Evolutionary conservation across 345 rosid genomes (phyloP), one percentile per base, ranked within the genome.

Genomic region (Acer negundo): DNA sequence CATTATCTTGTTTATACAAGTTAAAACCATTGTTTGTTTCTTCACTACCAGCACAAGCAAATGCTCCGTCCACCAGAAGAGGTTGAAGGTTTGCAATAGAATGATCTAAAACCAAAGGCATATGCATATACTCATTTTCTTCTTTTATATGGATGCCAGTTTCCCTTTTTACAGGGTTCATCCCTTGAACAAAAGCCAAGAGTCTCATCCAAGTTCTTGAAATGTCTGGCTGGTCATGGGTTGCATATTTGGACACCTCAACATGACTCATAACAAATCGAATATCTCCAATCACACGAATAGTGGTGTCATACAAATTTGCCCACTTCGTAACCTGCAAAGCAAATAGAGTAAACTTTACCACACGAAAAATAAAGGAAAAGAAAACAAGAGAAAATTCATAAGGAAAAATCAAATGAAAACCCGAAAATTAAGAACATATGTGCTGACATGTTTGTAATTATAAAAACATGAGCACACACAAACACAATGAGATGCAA

Each of bases 91-190:
- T 85, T 69, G 98, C 90, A 74, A 89, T 67, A 61, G 89, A 81
- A 80, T 84, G 87, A 75, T 89, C 87, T 84, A 95, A 85, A 80
- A 84, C 70, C 80, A 95, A 91, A 84, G 87, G 90, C 6, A 75
- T 74, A 80, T 87, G 87, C 74, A 82, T 81, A 75, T 83, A 78
- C 23, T 91, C 98, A 80, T 82, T 84, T 77, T 93, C 98, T 71
- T 91, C 98, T 22, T 92, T 98, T 51, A 88, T 65, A 81, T 77
- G 92, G 76, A 84, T 81, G 73, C 95, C 97, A 62, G 89, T 89
- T 87, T 95, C 99, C 88, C 98, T 92, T 88, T 90, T 95, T 62
- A 87, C 75, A 72, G 95, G 93, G 82, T 86, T 82, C 89, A 93
- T 88, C 74, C 98, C 99, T 84, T 95, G 99, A 82, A 91, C 83